phyloP scores from a whole-genome alignment of 75 land plant species.

The Sequoia sempervirens region DNA sequence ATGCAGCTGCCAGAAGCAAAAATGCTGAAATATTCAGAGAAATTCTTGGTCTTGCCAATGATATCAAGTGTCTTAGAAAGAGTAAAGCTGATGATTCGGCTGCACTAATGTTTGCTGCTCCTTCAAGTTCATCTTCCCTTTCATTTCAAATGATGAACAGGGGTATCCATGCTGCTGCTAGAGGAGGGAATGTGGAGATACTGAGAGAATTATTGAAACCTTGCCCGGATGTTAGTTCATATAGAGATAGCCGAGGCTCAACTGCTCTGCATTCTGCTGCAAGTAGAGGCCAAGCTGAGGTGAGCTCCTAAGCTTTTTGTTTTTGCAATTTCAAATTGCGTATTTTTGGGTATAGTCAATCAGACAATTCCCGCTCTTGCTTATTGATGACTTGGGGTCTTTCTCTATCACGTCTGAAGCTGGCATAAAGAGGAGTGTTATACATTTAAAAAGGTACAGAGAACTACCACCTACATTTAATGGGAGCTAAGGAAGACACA shows the following conservation, averaged over 20 bases:
- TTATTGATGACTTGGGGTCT: background rate
- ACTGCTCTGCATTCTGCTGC: constrained; percentile 72
- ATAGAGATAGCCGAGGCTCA: constrained; percentile 55
- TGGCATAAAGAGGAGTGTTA: background rate
- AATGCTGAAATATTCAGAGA: constrained; percentile 43
- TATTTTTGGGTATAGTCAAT: background rate
- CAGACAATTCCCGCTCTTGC: background rate
- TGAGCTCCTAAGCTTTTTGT: constrained; percentile 12
- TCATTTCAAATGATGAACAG: constrained; percentile 53
- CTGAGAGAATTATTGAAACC: constrained; percentile 51
- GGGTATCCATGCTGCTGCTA: constrained; percentile 70
- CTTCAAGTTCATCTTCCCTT: constrained; percentile 15
- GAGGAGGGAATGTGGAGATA: constrained; percentile 60
- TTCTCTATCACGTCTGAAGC: background rate
- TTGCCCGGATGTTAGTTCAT: constrained; percentile 42
- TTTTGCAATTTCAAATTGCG: background rate
- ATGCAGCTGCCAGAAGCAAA: constrained; percentile 76
- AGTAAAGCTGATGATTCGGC: constrained; percentile 16
- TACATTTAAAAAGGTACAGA: background rate
- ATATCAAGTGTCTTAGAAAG: constrained; percentile 24
- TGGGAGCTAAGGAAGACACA: background rate
- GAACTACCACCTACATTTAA: background rate
- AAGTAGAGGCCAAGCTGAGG: constrained; percentile 71
- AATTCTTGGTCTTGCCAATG: constrained; percentile 32
- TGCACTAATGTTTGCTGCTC: constrained; percentile 5